phyloP scores from a whole-genome alignment of 2,329 filamentous ascomycete species.

The Fusarium sarcochroum region DNA sequence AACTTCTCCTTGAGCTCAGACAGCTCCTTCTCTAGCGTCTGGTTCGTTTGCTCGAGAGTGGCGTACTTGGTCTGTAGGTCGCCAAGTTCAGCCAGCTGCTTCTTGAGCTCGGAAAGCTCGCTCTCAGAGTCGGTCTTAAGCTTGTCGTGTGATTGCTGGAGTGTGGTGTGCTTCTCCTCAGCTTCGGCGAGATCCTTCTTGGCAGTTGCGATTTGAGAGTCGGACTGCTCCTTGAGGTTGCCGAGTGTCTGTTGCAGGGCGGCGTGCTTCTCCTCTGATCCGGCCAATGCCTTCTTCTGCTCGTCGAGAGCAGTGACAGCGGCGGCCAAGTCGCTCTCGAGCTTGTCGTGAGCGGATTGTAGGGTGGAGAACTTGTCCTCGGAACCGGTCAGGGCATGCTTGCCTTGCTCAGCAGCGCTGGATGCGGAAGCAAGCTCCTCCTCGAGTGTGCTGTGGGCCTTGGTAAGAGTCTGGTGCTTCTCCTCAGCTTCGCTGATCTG shows the following conservation, averaged over 20 bases:
- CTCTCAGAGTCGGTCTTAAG: constrained; percentile 50
- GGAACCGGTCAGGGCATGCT: constrained; percentile 46
- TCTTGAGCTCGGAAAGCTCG: constrained; percentile 49
- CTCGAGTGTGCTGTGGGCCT: constrained; percentile 50
- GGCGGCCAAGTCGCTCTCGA: constrained; percentile 47
- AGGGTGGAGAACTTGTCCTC: constrained; percentile 48
- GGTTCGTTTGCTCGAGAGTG: constrained; percentile 50
- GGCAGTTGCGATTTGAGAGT: constrained; percentile 46
- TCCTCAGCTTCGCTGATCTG: constrained; percentile 53
- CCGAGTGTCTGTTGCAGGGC: constrained; percentile 47
- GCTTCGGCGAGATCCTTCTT: constrained; percentile 45
- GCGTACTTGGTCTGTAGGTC: constrained; percentile 52
- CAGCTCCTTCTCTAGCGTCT: constrained; percentile 43
- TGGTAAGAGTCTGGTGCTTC: constrained; percentile 52
- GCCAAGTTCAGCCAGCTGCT: constrained; percentile 51
- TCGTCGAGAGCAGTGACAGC: constrained; percentile 48
- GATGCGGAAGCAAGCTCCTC: constrained; percentile 50
- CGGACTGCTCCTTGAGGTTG: constrained; percentile 47
- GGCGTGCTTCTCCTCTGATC: constrained; percentile 48
- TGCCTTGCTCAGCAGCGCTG: constrained; percentile 48
- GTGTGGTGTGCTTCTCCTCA: constrained; percentile 45
- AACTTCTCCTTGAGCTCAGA: constrained; percentile 51
- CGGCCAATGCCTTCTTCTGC: constrained; percentile 46
- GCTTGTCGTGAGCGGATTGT: constrained; percentile 47
- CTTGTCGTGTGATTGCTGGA: constrained; percentile 49